Conservation (phyloP, 345 rosid genomes). For the Camelina sativa region DNA sequence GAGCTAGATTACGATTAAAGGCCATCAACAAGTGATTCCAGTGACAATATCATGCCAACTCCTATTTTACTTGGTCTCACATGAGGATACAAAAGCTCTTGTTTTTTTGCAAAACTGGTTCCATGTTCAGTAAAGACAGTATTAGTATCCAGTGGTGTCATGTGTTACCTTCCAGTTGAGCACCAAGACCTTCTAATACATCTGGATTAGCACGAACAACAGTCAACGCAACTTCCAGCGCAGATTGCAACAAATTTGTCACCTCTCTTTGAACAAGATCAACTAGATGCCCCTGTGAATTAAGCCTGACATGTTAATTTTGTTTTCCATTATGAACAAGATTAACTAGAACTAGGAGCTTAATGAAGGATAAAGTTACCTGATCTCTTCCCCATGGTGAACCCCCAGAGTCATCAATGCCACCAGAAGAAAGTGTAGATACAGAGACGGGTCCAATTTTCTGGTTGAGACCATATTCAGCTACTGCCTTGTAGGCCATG, state of each 20-base stretch:
- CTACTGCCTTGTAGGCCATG: constrained; percentile 94
- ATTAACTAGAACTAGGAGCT: background rate
- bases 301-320: background rate
- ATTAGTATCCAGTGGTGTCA: constrained; percentile 7
- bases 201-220: constrained; percentile 87
- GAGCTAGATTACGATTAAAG: background rate
- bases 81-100: background rate
- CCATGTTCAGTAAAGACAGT: background rate
- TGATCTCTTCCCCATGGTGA: constrained; percentile 87
- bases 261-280: constrained; percentile 95
- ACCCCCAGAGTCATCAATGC: constrained; percentile 80
- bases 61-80: background rate
- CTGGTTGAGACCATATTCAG: constrained; percentile 95
- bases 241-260: constrained; percentile 72
- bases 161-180: constrained; percentile 82
- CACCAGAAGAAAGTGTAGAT: constrained; percentile 87
- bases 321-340: constrained; percentile 12
- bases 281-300: constrained; percentile 76
- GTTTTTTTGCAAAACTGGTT: background rate
- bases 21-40: constrained; percentile 1
- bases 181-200: constrained; percentile 93
- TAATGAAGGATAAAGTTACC: constrained; percentile 49
- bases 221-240: constrained; percentile 67
- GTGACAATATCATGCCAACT: background rate
- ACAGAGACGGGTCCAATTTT: constrained; percentile 86